Evolutionary conservation across 2,329 filamentous ascomycete genomes (phyloP).

Genomic region (Aureobasidium sp.): DNA sequence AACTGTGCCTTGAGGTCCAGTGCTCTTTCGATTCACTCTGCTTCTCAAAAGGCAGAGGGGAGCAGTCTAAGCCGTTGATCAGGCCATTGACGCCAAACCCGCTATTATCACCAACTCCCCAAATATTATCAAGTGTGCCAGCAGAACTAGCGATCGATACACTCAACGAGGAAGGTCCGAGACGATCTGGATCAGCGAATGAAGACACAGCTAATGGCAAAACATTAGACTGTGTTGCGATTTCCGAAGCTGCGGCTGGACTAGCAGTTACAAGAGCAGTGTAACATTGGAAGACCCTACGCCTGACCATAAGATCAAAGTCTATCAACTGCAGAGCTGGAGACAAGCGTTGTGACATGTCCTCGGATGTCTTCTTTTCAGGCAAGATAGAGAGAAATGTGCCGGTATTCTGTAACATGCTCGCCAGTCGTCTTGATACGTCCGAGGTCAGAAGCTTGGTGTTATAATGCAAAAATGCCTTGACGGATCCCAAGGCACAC

Average conservation of each 20-base stretch:
- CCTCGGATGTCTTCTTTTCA: constrained; percentile 75
- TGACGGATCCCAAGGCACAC: constrained; percentile 83
- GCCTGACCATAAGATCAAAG: constrained; percentile 84
- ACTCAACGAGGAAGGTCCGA: constrained; percentile 75
- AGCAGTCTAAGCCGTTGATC: constrained; percentile 68
- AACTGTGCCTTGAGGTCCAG: constrained; percentile 42
- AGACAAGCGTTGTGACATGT: constrained; percentile 74
- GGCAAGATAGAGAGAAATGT: constrained; percentile 82
- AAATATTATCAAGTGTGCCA: constrained; percentile 84
- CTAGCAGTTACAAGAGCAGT: constrained; percentile 84
- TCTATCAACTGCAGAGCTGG: constrained; percentile 85
- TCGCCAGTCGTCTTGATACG: constrained; percentile 83
- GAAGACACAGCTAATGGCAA: constrained; percentile 82
- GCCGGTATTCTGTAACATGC: constrained; percentile 92
- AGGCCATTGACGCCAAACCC: constrained; percentile 90
- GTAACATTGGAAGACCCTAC: constrained; percentile 91
- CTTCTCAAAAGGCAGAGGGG: constrained; percentile 57
- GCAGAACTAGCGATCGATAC: constrained; percentile 87
- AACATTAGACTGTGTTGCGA: constrained; percentile 83
- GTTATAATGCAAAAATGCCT: constrained; percentile 91
- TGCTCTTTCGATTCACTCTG: constrained; percentile 24
- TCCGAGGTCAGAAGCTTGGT: constrained; percentile 85
- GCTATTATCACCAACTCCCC: constrained; percentile 91
- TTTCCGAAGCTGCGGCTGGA: constrained; percentile 75
- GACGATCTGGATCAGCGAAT: constrained; percentile 88